These are phyloP conservation scores for Viola odorata DNA, from an alignment of 345 rosid genomes.

Conservation along the genomic window DNA sequence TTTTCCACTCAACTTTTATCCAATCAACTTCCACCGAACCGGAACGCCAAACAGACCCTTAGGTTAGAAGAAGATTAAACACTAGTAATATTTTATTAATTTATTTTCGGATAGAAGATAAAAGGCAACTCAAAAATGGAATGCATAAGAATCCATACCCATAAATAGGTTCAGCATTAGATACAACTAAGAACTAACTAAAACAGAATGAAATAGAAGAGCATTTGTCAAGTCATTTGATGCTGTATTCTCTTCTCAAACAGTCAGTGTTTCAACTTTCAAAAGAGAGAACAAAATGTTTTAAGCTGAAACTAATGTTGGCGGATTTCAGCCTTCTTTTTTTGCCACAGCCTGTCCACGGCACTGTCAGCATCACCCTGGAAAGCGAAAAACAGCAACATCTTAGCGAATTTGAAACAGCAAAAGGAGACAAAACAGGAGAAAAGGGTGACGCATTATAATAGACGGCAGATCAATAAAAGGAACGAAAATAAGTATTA, in stretches of 20 bases:
- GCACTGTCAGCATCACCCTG: conserved; percentile 59
- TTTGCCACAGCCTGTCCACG: conserved; percentile 56
- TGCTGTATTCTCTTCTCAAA: neutral
- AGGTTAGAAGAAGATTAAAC: too few relatives aligned
- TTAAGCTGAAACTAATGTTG: neutral
- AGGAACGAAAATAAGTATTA: too few relatives aligned
- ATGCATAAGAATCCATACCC: too few relatives aligned
- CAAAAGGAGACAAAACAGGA: neutral
- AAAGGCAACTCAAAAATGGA: too few relatives aligned
- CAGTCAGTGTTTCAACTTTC: neutral
- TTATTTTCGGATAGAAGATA: too few relatives aligned
- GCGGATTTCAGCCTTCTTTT: conserved; percentile 29
- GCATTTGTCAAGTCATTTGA: too few relatives aligned
- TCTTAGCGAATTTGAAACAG: neutral
- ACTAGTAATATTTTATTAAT: too few relatives aligned
- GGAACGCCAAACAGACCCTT: too few relatives aligned
- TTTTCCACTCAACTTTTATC: too few relatives aligned
- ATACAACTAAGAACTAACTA: neutral
- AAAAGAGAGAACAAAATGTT: neutral
- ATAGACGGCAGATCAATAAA: too few relatives aligned
- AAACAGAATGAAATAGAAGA: neutral
- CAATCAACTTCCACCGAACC: too few relatives aligned
- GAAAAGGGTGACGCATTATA: too few relatives aligned
- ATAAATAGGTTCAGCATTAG: neutral
- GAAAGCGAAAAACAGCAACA: neutral